Percentiles rank a stretch among this genome's conserved stretches.
Evolutionary conservation across 306 rosid genomes (phyloP).

Genomic region (Vachellia pachyceras): DNA sequence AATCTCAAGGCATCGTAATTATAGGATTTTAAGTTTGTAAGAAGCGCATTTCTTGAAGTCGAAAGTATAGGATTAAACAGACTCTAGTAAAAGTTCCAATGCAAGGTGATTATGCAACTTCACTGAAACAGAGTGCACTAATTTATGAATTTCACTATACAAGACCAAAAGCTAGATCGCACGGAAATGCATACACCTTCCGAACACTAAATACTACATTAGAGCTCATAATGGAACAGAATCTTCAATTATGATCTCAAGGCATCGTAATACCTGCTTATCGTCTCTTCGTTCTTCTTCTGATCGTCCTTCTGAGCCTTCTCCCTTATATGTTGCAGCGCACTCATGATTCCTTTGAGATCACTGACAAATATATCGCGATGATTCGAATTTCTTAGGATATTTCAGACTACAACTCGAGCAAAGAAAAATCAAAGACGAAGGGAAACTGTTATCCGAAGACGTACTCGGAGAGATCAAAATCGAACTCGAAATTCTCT

Average conservation of each 20-base stretch:
- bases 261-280: slow-evolving; percentile 62
- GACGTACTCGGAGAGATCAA: slow-evolving; percentile 69
- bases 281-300: slow-evolving; percentile 94
- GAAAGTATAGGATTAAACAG: slow-evolving; percentile 8
- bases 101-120: neutral
- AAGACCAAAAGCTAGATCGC: slow-evolving; percentile 14
- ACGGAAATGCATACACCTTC: slow-evolving; percentile 6
- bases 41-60: slow-evolving; percentile 10
- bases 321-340: slow-evolving; percentile 76
- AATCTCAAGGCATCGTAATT: neutral
- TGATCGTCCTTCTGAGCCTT: slow-evolving; percentile 84
- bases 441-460: neutral
- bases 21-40: neutral
- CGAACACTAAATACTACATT: too few relatives aligned
- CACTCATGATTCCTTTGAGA: slow-evolving; percentile 78
- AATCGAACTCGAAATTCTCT: too few relatives aligned
- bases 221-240: too few relatives aligned
- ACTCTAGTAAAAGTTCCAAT: slow-evolving; percentile 1
- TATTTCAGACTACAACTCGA: slow-evolving; percentile 23
- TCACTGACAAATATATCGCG: too few relatives aligned
- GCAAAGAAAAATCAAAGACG: neutral
- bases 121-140: neutral
- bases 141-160: neutral
- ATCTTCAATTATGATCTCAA: neutral
- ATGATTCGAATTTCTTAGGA: slow-evolving; percentile 3